These are phyloP conservation scores for Prunus mongolica DNA, from an alignment of 306 rosid genomes.

Conservation along the genomic window DNA sequence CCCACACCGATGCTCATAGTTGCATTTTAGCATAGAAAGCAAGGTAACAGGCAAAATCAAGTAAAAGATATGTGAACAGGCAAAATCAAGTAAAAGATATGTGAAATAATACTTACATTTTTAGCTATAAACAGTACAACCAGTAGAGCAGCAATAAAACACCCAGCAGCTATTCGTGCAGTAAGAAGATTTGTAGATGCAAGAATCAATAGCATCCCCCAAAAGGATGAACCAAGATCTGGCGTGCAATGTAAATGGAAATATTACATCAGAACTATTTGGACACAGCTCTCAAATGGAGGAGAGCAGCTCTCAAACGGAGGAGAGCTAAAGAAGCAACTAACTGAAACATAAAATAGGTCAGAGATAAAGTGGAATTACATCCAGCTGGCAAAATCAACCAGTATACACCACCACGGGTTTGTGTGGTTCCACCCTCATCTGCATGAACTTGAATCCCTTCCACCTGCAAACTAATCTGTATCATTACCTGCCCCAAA, in stretches of 20 bases:
- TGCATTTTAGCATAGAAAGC: neutral
- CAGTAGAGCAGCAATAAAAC: slow-evolving; percentile 53
- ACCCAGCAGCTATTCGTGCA: slow-evolving; percentile 64
- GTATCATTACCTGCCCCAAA: neutral
- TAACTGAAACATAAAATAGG: neutral
- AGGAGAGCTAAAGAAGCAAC: slow-evolving; percentile 6
- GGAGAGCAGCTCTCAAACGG: neutral
- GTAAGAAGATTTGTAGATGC: slow-evolving; percentile 65
- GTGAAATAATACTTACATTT: slow-evolving; percentile 40
- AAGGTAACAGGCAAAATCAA: neutral
- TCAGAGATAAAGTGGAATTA: slow-evolving; percentile 18
- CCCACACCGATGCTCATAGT: neutral
- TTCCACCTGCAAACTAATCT: slow-evolving; percentile 49
- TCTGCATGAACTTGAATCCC: slow-evolving; percentile 68
- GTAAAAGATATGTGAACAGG: neutral
- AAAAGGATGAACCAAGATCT: slow-evolving; percentile 72
- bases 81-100: neutral
- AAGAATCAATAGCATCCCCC: slow-evolving; percentile 71
- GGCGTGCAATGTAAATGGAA: slow-evolving; percentile 11
- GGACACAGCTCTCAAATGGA: neutral
- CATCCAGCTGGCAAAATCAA: slow-evolving; percentile 76
- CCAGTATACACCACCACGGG: slow-evolving; percentile 69
- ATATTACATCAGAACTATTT: neutral
- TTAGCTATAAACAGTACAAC: slow-evolving; percentile 51
- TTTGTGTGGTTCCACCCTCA: slow-evolving; percentile 72